A percentile compares a stretch with the other conserved stretches of the same genome.
Conservation (phyloP, 2,329 filamentous ascomycete genomes). For the Fusarium poae region DNA sequence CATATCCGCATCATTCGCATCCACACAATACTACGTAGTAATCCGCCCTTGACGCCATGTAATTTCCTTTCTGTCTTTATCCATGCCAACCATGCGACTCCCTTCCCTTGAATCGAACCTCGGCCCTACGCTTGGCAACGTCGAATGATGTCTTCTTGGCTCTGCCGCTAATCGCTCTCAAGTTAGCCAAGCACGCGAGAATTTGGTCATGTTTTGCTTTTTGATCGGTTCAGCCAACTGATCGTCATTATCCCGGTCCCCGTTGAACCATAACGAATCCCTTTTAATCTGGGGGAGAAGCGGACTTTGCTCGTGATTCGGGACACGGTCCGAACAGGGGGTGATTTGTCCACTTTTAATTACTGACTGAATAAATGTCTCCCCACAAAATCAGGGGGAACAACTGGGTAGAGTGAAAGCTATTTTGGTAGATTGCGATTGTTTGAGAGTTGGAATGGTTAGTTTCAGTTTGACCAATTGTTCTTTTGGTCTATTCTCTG, state of each 20-base stretch:
- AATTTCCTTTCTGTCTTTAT: slow-evolving; percentile 17
- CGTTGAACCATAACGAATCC: slow-evolving; percentile 12
- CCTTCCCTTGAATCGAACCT: background rate
- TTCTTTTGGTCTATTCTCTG: background rate
- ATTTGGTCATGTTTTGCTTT: slow-evolving; percentile 7
- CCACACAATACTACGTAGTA: background rate
- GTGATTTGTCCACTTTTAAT: slow-evolving; percentile 44
- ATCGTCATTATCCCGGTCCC: slow-evolving; percentile 26
- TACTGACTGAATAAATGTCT: slow-evolving; percentile 12
- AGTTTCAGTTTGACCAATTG: slow-evolving; percentile 29
- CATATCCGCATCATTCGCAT: background rate
- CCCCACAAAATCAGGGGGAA: slow-evolving; percentile 40
- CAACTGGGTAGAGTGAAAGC: background rate
- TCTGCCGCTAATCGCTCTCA: slow-evolving; percentile 21
- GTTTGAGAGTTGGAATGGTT: slow-evolving; percentile 38
- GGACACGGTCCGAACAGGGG: slow-evolving; percentile 15
- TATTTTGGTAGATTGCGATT: slow-evolving; percentile 12
- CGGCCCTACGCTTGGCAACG: slow-evolving; percentile 26
- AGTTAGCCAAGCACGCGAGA: slow-evolving; percentile 3
- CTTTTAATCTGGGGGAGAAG: slow-evolving; percentile 31
- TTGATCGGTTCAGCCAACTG: slow-evolving; percentile 21
- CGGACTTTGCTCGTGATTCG: background rate
- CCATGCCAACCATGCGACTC: slow-evolving; percentile 30
- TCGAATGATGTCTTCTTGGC: slow-evolving; percentile 1
- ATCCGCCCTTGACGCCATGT: slow-evolving; percentile 10